A percentile compares a stretch with the other conserved stretches of the same genome.
phyloP scores from a whole-genome alignment of 331 rosid species.

The Prunus yedoensis region DNA sequence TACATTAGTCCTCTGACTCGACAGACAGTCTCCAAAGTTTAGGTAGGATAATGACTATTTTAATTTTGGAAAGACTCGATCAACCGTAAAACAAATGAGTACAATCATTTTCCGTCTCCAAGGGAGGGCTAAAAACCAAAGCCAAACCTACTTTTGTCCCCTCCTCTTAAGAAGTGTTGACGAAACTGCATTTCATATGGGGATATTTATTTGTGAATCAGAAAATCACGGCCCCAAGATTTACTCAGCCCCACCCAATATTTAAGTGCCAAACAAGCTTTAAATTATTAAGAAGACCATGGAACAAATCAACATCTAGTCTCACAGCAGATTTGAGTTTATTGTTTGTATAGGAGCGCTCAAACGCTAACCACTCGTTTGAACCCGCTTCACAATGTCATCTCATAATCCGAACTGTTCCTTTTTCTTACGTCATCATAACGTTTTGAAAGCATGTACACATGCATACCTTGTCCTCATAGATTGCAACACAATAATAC shows the following conservation, averaged over 20 bases:
- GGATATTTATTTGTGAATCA: constrained; percentile 12
- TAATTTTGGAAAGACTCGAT: constrained; percentile 1
- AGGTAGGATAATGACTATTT: constrained; percentile 26
- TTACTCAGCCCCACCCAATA: neutral
- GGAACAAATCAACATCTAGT: constrained; percentile 14
- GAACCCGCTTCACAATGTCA: too few species aligned
- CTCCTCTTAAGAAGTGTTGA: constrained; percentile 1
- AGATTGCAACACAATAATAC: neutral
- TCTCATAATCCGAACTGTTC: too few species aligned
- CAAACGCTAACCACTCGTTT: too few species aligned
- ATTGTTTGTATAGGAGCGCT: too few species aligned
- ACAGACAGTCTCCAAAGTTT: constrained; percentile 37
- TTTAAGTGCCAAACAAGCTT: neutral
- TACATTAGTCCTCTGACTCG: neutral
- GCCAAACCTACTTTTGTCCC: constrained; percentile 22
- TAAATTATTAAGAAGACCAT: neutral
- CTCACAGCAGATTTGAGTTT: neutral
- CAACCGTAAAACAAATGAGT: constrained; percentile 19
- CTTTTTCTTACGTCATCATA: too few species aligned
- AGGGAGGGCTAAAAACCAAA: neutral
- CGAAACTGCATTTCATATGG: neutral
- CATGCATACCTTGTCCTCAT: neutral
- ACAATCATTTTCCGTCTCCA: constrained; percentile 4
- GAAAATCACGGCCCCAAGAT: constrained; percentile 15
- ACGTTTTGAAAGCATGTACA: neutral